Conservation (phyloP, 768 basidiomycete species). For the Lentinus brumalis region DNA sequence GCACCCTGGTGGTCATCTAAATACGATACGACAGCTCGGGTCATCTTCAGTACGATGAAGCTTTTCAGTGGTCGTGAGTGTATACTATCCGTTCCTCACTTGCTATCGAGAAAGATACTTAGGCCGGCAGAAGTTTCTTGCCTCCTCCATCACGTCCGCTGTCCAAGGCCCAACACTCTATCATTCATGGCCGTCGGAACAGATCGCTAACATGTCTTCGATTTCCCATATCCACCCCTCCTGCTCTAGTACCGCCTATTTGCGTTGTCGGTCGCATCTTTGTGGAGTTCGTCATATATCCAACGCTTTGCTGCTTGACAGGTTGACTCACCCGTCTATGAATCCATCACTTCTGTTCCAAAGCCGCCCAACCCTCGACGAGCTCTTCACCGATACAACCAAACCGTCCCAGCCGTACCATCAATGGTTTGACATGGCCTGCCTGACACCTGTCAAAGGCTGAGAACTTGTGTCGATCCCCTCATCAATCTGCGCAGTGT, state of each 20-base stretch:
- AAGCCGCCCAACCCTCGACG: neutral
- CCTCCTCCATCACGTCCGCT: neutral
- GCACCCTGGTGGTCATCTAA: too few species aligned
- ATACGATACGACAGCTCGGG: too few species aligned
- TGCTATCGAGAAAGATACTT: too few species aligned
- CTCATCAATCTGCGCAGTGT: neutral
- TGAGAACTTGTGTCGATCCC: neutral
- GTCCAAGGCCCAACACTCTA: neutral
- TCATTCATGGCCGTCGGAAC: neutral
- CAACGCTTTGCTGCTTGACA: neutral
- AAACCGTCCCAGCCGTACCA: neutral
- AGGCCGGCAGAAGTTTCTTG: too few species aligned
- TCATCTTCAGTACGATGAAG: too few species aligned
- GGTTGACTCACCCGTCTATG: neutral
- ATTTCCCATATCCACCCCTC: neutral
- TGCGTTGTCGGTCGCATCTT: neutral
- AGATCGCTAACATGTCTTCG: neutral
- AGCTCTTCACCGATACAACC: neutral
- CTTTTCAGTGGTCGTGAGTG: too few species aligned
- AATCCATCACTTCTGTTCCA: neutral
- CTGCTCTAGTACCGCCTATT: neutral
- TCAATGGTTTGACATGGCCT: neutral
- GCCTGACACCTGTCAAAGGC: neutral
- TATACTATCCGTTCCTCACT: neutral
- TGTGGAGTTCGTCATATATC: neutral